Evolutionary conservation across 805 yeast genomes (phyloP), one percentile per base, ranked within the genome.

Genomic region (Nakazawaea peltata): DNA sequence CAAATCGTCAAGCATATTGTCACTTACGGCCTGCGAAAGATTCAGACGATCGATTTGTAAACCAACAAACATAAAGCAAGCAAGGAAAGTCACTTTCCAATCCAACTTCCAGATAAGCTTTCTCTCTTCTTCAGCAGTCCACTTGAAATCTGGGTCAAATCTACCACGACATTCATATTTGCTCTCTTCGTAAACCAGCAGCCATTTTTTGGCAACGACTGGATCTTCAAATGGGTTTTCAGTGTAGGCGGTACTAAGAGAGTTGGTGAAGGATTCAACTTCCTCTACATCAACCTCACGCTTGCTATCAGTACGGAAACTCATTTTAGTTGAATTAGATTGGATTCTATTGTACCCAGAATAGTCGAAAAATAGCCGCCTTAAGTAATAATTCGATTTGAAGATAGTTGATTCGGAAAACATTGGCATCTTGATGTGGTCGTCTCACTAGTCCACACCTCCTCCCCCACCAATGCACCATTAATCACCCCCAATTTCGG

Each of bases 71-170:
- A 74, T 63, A 35, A 72, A 18, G 19, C 43, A 42, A 0, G 81
- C 80, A 62, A 77, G 63, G 21, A 73, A 53, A 4, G 76, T 59
- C 19, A 78, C 81, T 30, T 66, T 56, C 57, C 62, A 62, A 41
- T 79, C 83, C 28, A 73, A 58, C 46, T 73, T 75, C 50, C 73
- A 47, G 12, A 67, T 50, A 4, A 77, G 48, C 28, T 51, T 57
- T 25, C 54, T 58, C 41, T 78, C 82, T 45, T 74, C 81, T 32
- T 63, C 57, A 4, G 42, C 44, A 0, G 71, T 58, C 84, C 83
- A 77, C 9, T 62, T 59, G 26, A 75, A 64, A 0, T 61, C 59
- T 0, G 83, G 80, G 47, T 80, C 83, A 46, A 78, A 71, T 13
- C 61, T 60, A 24, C 61, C 56, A 16, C 71, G 59, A 41, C 80